Base-by-base conservation (phyloP, 805 yeast species). In the Komagataella ulmi region DNA sequence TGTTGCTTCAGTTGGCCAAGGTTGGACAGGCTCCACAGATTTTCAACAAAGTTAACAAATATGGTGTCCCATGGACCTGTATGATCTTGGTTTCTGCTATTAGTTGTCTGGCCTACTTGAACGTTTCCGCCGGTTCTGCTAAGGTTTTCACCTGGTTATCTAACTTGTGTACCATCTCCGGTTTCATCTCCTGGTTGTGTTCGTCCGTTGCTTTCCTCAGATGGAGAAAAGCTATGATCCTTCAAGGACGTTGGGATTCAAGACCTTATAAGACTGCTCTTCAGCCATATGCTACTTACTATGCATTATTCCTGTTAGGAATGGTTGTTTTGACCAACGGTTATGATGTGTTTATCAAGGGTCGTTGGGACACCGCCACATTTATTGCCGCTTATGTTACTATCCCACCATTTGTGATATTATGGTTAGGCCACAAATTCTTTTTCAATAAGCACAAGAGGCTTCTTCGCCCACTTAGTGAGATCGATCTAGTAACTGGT, bases 351-450 rank as follows among this genome's bases (percentile, higher is more conserved):
- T 83, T 84, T 65, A 73, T 84, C 54, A 58, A 64, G 48, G 62
- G 60, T 24, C 54, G 59, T 46, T 81, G 81, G 71, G 72, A 70
- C 12, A 73, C 64, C 1, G 64, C 76, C 6, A 82, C 81, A 62
- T 84, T 84, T 58, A 66, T 84, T 50, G 89, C 89, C 40, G 85
- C 89, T 8, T 84, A 84, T 65, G 71, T 84, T 54, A 83, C 88
- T 0, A 61, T 84, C 49, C 86, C 84, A 43, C 70, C 77, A 53
- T 73, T 79, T 55, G 54, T 76, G 3, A 65, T 66, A 3, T 67
- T 84, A 47, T 81, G 77, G 64, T 54, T 74, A 36, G 83, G 80
- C 6, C 85, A 80, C 65, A 76, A 78, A 57, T 3, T 72, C 3
- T 79, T 68, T 59, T 66, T 69, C 45, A 67, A 62, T 45, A 69